phyloP scores from a whole-genome alignment of 305 asterid genomes.

The Solanum hybrid region DNA sequence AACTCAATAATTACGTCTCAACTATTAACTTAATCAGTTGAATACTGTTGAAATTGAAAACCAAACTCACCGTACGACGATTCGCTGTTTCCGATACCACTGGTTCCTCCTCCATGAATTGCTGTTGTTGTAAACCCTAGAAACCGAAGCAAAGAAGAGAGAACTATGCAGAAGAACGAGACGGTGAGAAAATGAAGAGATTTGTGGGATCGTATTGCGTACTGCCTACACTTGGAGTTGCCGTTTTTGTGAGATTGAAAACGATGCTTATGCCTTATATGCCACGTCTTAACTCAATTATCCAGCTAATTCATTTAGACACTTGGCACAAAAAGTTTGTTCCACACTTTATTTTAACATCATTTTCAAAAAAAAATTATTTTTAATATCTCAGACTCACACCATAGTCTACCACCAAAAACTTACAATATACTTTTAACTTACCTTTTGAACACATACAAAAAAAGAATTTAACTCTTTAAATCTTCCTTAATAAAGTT shows the following conservation, averaged over 20 bases:
- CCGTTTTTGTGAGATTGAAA: neutral
- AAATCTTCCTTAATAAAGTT: neutral
- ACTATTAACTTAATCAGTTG: neutral
- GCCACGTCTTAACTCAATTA: neutral
- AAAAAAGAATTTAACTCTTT: neutral
- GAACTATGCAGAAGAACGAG: neutral
- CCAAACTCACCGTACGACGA: conserved; percentile 66
- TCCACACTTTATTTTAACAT: neutral
- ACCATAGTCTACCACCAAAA: neutral
- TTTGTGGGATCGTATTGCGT: neutral
- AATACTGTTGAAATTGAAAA: neutral
- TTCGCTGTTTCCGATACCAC: conserved; percentile 32
- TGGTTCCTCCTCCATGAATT: conserved; percentile 24
- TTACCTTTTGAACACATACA: neutral
- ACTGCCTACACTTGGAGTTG: neutral
- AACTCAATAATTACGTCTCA: conserved; percentile 17
- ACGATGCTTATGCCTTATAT: neutral
- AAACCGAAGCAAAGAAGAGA: neutral
- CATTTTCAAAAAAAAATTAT: neutral
- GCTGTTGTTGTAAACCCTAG: too few species aligned
- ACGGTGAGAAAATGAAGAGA: neutral
- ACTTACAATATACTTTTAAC: neutral
- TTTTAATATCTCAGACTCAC: neutral
- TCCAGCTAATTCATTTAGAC: neutral
- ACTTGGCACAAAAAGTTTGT: too few species aligned